Conservation (phyloP, 441 rosid genomes). For the Pelargonium fulgidum region DNA sequence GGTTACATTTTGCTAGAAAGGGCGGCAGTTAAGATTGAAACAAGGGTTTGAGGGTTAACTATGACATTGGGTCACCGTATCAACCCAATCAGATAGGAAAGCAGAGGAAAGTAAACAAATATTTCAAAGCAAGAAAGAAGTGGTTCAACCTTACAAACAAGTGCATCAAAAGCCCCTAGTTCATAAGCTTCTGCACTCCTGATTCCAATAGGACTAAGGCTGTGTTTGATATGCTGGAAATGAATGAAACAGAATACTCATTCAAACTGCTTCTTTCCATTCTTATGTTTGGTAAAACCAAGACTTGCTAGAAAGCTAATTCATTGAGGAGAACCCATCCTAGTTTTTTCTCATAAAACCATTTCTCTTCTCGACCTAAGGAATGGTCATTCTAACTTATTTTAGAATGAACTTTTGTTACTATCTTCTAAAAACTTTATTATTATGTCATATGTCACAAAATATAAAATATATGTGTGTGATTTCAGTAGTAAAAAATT, state of each 20-base stretch:
- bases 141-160: not conserved
- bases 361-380: too few species aligned
- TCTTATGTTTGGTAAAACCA: too few species aligned
- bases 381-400: too few species aligned
- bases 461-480: too few species aligned
- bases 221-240: too few species aligned
- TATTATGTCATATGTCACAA: too few species aligned
- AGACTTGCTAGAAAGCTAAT: too few species aligned
- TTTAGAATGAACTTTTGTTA: too few species aligned
- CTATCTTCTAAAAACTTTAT: too few species aligned
- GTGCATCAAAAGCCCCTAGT: not conserved
- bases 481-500: too few species aligned
- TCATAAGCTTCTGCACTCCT: not conserved
- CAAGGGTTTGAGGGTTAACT: not conserved
- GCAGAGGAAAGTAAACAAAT: not conserved
- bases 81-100: not conserved
- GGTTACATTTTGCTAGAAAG: not conserved
- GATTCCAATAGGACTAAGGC: not conserved
- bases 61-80: not conserved
- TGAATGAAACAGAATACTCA: not conserved
- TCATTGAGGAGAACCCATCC: too few species aligned
- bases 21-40: not conserved
- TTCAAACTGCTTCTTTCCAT: not conserved
- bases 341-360: too few species aligned
- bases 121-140: not conserved